These are phyloP conservation scores for Exophiala aquamarina DNA, from an alignment of 2,329 filamentous ascomycete species.

Conservation along the genomic window DNA sequence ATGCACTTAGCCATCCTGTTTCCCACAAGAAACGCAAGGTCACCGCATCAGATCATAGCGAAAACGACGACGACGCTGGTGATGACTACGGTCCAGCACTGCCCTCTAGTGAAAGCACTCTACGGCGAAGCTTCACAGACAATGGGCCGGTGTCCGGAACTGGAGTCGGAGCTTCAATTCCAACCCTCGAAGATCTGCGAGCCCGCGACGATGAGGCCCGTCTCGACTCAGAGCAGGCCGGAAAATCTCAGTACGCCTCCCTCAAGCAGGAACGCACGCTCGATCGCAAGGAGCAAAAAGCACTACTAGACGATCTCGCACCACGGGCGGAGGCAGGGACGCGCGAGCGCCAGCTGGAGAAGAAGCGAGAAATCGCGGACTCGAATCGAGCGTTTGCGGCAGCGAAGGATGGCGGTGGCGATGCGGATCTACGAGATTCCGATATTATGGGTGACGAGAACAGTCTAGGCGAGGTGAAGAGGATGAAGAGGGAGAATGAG, in stretches of 20 bases:
- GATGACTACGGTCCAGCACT: conserved; percentile 63
- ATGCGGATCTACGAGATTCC: conserved; percentile 65
- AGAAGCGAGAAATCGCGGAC: conserved; percentile 70
- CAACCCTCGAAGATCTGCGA: conserved; percentile 72
- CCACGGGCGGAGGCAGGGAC: conserved; percentile 82
- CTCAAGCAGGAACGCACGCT: conserved; percentile 62
- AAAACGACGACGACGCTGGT: conserved; percentile 54
- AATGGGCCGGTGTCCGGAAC: conserved; percentile 26
- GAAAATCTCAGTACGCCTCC: conserved; percentile 45
- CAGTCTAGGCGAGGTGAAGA: conserved; percentile 63
- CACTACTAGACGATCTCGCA: conserved; percentile 74
- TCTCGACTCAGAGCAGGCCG: conserved; percentile 54
- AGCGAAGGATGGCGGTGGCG: conserved; percentile 49
- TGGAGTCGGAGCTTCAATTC: conserved; percentile 61
- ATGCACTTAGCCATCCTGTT: conserved; percentile 8
- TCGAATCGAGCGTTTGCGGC: conserved; percentile 69
- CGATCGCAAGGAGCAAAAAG: conserved; percentile 67
- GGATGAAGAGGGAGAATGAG: conserved; percentile 63
- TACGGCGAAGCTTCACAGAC: conserved; percentile 17
- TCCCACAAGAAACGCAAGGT: not conserved
- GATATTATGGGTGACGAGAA: conserved; percentile 71
- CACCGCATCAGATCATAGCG: conserved; percentile 17
- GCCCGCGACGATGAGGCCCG: conserved; percentile 43
- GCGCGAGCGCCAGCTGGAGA: conserved; percentile 81
- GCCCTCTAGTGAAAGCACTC: too few relatives aligned